phyloP scores from a whole-genome alignment of 768 basidiomycete genomes.

The Hydnum rufescens region DNA sequence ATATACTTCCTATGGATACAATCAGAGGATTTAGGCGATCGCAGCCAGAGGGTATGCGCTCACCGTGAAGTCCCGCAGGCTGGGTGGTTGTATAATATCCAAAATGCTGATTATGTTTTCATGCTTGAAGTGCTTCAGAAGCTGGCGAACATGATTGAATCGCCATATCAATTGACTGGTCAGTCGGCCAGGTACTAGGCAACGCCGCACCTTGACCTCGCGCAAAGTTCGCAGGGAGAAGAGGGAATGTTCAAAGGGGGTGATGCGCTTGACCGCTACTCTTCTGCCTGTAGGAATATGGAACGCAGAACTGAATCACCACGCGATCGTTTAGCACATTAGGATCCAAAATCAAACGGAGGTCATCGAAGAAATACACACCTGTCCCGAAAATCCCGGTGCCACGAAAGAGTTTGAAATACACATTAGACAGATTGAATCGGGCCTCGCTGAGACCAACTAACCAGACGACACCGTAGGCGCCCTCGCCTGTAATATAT shows the following conservation, averaged over 20 bases:
- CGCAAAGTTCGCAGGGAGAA: conserved; percentile 75
- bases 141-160: neutral
- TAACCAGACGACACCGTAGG: conserved; percentile 71
- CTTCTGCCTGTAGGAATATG: conserved; percentile 74
- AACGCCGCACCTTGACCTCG: conserved; percentile 52
- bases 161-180: neutral
- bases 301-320: conserved; percentile 38
- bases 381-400: neutral
- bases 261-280: conserved; percentile 94
- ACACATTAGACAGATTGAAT: no score
- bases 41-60: conserved; percentile 6
- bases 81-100: conserved; percentile 68
- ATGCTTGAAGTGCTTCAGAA: conserved; percentile 20
- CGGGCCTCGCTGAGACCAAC: neutral
- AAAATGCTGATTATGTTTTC: conserved; percentile 72
- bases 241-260: conserved; percentile 90
- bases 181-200: neutral
- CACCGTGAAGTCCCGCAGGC: conserved; percentile 68
- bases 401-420: neutral
- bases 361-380: neutral
- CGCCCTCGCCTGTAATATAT: conserved; percentile 43
- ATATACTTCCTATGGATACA: neutral
- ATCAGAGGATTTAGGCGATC: neutral
- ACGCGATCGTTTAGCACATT: no score
- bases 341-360: no score